A percentile compares a stretch with the other conserved stretches of the same genome.
phyloP scores from a whole-genome alignment of 164 flowering plant species.

The Magnolia sinica region DNA sequence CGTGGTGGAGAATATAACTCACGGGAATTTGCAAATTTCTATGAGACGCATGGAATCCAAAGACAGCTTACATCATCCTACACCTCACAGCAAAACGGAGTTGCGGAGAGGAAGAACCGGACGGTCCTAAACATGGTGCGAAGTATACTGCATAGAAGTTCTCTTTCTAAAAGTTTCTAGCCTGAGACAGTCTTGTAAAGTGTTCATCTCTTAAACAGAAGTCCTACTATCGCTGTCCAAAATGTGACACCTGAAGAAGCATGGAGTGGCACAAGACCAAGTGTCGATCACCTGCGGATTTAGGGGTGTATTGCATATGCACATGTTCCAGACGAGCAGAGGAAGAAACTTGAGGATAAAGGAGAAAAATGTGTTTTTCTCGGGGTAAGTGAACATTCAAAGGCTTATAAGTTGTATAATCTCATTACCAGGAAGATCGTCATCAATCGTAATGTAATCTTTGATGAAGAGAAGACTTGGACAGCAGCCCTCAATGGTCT shows the following conservation, averaged over 20 bases:
- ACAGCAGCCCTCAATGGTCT: too few species aligned
- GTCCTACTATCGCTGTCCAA: not conserved
- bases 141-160: not conserved
- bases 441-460: too few species aligned
- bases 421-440: too few species aligned
- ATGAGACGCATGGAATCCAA: too few species aligned
- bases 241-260: not conserved
- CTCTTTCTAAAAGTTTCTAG: not conserved
- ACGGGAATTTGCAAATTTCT: too few species aligned
- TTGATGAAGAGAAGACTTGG: too few species aligned
- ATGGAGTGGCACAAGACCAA: not conserved
- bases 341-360: not conserved
- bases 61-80: too few species aligned
- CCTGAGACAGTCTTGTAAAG: not conserved
- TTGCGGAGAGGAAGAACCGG: too few species aligned
- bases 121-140: too few species aligned
- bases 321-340: not conserved
- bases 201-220: not conserved
- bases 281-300: not conserved
- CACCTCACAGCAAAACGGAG: too few species aligned
- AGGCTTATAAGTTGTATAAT: too few species aligned
- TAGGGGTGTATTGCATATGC: constrained; percentile 1
- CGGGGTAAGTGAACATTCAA: not conserved
- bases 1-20: too few species aligned
- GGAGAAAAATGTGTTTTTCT: constrained; percentile 2